phyloP scores from a whole-genome alignment of 345 rosid species.

The Rhodamnia rubescens region DNA sequence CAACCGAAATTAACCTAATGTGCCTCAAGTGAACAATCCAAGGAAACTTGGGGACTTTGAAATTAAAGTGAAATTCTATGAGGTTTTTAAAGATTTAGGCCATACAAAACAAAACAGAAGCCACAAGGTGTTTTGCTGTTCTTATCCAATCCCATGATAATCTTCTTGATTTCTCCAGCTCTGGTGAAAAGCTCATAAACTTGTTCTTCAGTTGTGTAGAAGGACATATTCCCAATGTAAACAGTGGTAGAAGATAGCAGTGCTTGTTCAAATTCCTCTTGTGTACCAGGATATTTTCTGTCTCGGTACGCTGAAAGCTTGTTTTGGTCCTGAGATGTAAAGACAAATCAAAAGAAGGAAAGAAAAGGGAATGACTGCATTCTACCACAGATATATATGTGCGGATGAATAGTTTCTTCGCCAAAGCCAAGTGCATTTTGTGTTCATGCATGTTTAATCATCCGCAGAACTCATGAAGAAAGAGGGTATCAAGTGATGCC shows the following conservation, averaged over 20 bases:
- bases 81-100: not conserved
- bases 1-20: not conserved
- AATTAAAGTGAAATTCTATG: not conserved
- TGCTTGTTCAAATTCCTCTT: constrained; percentile 84
- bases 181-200: constrained; percentile 91
- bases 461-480: not conserved
- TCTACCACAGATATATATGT: not conserved
- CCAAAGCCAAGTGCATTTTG: not conserved
- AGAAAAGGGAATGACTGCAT: not conserved
- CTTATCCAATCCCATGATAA: constrained; percentile 97
- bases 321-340: constrained; percentile 39
- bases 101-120: constrained; percentile 83
- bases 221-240: constrained; percentile 90
- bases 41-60: not conserved
- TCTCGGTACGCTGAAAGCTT: constrained; percentile 89
- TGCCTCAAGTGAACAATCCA: not conserved
- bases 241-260: constrained; percentile 57
- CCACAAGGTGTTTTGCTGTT: constrained; percentile 96
- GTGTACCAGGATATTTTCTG: constrained; percentile 66
- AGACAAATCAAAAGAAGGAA: not conserved
- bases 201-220: constrained; percentile 96
- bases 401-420: not conserved
- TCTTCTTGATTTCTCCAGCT: constrained; percentile 93
- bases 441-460: not conserved
- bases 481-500: not conserved